These are phyloP conservation scores for Ulvella scutata DNA, from an alignment of 139 green algal genomes.

Conservation along the genomic window DNA sequence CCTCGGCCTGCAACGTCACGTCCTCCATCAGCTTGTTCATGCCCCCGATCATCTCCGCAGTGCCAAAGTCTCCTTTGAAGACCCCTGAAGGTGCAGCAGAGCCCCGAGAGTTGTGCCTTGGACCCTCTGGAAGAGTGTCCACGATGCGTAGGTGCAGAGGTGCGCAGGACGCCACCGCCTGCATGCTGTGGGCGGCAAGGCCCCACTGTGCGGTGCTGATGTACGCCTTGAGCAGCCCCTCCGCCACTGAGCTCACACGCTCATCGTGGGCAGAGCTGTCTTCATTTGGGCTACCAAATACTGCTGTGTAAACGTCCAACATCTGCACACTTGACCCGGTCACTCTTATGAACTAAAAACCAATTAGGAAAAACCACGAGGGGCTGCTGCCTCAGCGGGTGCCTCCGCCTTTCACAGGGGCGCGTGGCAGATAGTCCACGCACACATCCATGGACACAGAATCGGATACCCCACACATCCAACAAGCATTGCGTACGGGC, in stretches of 20 bases:
- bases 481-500: no score
- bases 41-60: neutral
- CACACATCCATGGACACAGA: no score
- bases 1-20: neutral
- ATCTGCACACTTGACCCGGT: neutral
- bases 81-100: no score
- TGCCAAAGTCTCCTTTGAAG: neutral
- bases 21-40: neutral
- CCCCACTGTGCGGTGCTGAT: neutral
- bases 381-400: no score
- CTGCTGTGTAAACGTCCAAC: neutral
- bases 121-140: neutral
- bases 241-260: neutral
- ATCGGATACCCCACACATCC: no score
- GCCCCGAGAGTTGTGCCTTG: neutral
- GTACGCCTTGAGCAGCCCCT: neutral
- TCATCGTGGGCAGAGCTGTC: neutral
- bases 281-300: neutral
- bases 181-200: neutral
- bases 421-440: no score
- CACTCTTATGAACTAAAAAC: no score
- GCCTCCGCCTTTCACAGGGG: no score
- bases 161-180: neutral
- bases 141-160: neutral
- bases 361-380: no score